Conservation (phyloP, 2,329 filamentous ascomycete species). For the Stachybotrys elegans region DNA sequence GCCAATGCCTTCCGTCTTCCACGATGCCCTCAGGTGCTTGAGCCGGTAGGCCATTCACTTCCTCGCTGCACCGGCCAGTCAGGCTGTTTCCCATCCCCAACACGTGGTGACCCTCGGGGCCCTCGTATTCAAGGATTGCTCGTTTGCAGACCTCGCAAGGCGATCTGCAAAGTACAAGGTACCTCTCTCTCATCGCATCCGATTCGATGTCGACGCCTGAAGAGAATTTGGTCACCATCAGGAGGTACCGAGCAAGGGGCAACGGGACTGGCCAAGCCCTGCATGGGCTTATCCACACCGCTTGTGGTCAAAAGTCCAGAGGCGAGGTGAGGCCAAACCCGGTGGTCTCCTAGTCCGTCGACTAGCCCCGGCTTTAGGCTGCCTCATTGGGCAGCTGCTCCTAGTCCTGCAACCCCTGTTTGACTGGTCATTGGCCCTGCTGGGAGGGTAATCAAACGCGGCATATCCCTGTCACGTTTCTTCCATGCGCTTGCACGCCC, state of each 20-base stretch:
- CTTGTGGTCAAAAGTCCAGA: conserved; percentile 25
- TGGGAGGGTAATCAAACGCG: conserved; percentile 42
- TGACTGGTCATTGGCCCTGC: conserved; percentile 42
- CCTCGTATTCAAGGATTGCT: too few species aligned
- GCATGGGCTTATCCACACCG: conserved; percentile 13
- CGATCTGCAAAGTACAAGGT: too few species aligned
- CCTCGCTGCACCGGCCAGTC: too few species aligned
- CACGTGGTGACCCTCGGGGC: too few species aligned
- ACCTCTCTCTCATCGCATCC: too few species aligned
- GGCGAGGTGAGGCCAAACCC: conserved; percentile 25
- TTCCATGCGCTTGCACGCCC: conserved; percentile 43
- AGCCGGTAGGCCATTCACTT: too few species aligned
- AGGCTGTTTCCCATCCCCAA: too few species aligned
- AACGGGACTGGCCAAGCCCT: conserved; percentile 10
- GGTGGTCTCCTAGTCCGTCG: conserved; percentile 33
- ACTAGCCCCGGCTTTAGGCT: conserved; percentile 42
- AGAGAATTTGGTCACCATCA: too few species aligned
- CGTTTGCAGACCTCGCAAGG: too few species aligned
- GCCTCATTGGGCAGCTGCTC: conserved; percentile 45
- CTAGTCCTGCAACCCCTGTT: conserved; percentile 33
- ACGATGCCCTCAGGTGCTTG: too few species aligned
- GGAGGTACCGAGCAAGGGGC: conserved; percentile 14
- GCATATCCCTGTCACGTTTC: conserved; percentile 44
- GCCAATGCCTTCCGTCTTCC: too few species aligned
- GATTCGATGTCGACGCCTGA: too few species aligned